Evolutionary conservation across 768 basidiomycete species (phyloP), one percentile per base, ranked within the genome.

Genomic region (Pholiota conissans): DNA sequence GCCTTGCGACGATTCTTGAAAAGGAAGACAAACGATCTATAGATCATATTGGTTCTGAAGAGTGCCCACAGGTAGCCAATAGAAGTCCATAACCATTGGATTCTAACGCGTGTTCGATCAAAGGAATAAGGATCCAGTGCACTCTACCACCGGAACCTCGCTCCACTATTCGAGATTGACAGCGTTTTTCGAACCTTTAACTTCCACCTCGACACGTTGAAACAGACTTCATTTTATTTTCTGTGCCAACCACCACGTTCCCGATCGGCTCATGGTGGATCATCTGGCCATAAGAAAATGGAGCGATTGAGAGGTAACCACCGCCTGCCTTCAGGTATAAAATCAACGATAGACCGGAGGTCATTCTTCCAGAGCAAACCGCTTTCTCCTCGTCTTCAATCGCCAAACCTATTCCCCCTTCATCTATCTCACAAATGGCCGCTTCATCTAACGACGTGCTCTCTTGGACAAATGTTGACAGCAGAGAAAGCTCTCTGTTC

Each of bases 401-500:
- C 30, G 7, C 30, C 30, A 32, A 32, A 32, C 13, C 13, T 48
- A 56, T 53, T 56, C 62, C 60, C 67, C 63, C 66, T 64, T 59
- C 63, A 61, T 60, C 50, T 26, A 26, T 66, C 67, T 65, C 49
- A 48, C 64, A 66, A 50, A 59, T 65, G 63, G 60, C 60, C 48
- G 73, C 79, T 65, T 67, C 79, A 56, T 76, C 82, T 56, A 82
- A 85, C 72, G 90, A 92, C 58, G 78, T 91, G 49, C 83, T 92
- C 70, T 90, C 86, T 53, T 94, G 91, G 91, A 93, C 91, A 46
- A 91, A 87, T 73, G 85, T 88, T 65, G 91, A 93, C 72, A 87
- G 90, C 65, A 87, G 90, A 49, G 87, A 91, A 71, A 93, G 92
- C 66, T 78, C 84, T 51, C 80, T 94, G 57, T 93, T 92, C 76